Percentiles rank a stretch among this genome's conserved stretches.
phyloP scores from a whole-genome alignment of 306 rosid species.

The Pyrus communis region DNA sequence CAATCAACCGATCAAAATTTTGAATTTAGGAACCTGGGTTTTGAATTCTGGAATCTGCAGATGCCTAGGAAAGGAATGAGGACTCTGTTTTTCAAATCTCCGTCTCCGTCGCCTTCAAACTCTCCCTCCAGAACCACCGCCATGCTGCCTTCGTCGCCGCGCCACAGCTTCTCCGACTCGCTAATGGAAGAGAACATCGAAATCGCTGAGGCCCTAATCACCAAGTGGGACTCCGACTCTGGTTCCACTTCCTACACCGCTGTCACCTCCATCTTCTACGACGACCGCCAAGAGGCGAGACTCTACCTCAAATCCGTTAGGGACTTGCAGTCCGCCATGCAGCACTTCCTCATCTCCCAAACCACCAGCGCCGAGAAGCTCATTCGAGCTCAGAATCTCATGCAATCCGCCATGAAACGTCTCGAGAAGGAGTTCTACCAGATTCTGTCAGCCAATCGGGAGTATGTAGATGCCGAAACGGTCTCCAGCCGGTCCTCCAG shows the following conservation, averaged over 20 bases:
- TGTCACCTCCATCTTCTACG: slow-evolving; percentile 34
- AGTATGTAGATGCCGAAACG: slow-evolving; percentile 39
- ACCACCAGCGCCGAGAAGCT: slow-evolving; percentile 36
- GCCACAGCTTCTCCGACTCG: slow-evolving; percentile 32
- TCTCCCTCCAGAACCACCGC: slow-evolving; percentile 20
- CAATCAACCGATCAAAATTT: neutral
- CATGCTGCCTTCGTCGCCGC: slow-evolving; percentile 18
- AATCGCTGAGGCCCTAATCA: slow-evolving; percentile 41
- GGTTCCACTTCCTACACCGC: neutral
- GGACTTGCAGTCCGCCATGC: slow-evolving; percentile 67
- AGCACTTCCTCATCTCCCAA: slow-evolving; percentile 24
- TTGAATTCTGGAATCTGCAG: neutral
- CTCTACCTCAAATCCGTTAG: slow-evolving; percentile 47
- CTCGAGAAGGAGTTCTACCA: slow-evolving; percentile 58
- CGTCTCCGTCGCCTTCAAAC: slow-evolving; percentile 26
- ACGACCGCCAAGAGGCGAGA: slow-evolving; percentile 51
- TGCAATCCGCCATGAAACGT: slow-evolving; percentile 67
- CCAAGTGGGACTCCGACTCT: slow-evolving; percentile 39
- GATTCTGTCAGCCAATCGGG: slow-evolving; percentile 35
- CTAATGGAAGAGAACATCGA: slow-evolving; percentile 58
- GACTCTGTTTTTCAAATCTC: slow-evolving; percentile 31
- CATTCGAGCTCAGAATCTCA: slow-evolving; percentile 39
- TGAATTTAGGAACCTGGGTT: neutral
- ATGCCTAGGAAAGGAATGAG: slow-evolving; percentile 34
- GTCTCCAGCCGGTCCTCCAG: slow-evolving; percentile 38